Percentiles rank a stretch among this genome's conserved stretches.
Conservation (phyloP, 2,329 filamentous ascomycete species). For the Pezicula carpinea region DNA sequence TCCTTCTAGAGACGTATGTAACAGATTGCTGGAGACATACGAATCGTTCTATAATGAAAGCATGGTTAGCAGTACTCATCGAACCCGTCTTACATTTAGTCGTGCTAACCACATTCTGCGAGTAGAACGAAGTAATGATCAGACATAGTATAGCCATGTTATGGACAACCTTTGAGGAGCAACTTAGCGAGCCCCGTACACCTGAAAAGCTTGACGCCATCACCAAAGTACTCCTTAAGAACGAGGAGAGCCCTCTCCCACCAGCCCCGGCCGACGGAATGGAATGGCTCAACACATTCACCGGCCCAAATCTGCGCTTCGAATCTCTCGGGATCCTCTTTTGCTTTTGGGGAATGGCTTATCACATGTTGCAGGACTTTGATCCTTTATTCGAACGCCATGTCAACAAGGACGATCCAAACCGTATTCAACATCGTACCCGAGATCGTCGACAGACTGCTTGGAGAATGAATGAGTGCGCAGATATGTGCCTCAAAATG, state of each 20-base stretch:
- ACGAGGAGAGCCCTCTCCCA: constrained; percentile 20
- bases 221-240: constrained; percentile 20
- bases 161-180: constrained; percentile 17
- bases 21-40: constrained; percentile 11
- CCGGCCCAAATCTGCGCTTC: constrained; percentile 22
- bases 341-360: constrained; percentile 22
- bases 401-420: constrained; percentile 12
- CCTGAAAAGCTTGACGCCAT: constrained; percentile 14
- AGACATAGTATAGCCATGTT: constrained; percentile 15
- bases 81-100: neutral
- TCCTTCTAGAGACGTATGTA: constrained; percentile 20
- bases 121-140: constrained; percentile 15
- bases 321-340: constrained; percentile 26
- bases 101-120: neutral
- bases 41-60: constrained; percentile 7
- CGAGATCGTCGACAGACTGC: constrained; percentile 22
- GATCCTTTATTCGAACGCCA: constrained; percentile 20
- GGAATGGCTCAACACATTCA: constrained; percentile 25
- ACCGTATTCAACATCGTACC: too few relatives aligned
- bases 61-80: constrained; percentile 1
- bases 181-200: constrained; percentile 15
- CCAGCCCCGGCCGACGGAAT: constrained; percentile 21
- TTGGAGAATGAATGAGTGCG: constrained; percentile 28
- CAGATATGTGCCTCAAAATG: constrained; percentile 19
- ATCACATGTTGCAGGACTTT: constrained; percentile 19